phyloP scores from a whole-genome alignment of 2,329 filamentous ascomycete genomes.

The Aspergillus amoenus region DNA sequence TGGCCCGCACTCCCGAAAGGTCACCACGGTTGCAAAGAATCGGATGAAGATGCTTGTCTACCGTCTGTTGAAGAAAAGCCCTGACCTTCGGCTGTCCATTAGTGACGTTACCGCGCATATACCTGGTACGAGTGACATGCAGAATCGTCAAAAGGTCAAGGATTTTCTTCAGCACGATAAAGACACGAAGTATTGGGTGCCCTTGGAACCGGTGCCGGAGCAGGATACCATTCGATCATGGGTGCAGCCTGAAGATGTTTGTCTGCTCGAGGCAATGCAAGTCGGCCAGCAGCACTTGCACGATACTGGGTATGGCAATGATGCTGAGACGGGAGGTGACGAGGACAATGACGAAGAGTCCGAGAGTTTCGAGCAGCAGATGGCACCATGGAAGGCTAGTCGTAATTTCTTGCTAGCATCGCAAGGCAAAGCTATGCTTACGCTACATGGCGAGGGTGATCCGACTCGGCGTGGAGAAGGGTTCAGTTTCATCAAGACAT shows the following conservation, averaged over 20 bases:
- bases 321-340: conserved; percentile 65
- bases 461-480: conserved; percentile 90
- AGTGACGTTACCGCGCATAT: conserved; percentile 90
- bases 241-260: conserved; percentile 95
- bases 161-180: conserved; percentile 93
- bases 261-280: conserved; percentile 93
- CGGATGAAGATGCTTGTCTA: conserved; percentile 95
- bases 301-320: conserved; percentile 80
- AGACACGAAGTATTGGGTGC: conserved; percentile 81
- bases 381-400: conserved; percentile 94
- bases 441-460: conserved; percentile 90
- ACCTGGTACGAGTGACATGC: conserved; percentile 87
- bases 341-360: conserved; percentile 66
- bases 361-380: conserved; percentile 78
- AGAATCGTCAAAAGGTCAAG: conserved; percentile 94
- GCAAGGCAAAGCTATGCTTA: conserved; percentile 93
- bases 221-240: conserved; percentile 77
- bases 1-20: conserved; percentile 87
- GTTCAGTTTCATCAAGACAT: conserved; percentile 96
- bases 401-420: conserved; percentile 96
- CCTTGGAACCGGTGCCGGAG: conserved; percentile 76
- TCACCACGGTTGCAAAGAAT: conserved; percentile 96
- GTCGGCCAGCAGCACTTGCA: conserved; percentile 86
- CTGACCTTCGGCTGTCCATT: conserved; percentile 67
- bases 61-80: conserved; percentile 77